These are phyloP conservation scores for Trifolium repens DNA, from an alignment of 306 rosid species.

Conservation along the genomic window DNA sequence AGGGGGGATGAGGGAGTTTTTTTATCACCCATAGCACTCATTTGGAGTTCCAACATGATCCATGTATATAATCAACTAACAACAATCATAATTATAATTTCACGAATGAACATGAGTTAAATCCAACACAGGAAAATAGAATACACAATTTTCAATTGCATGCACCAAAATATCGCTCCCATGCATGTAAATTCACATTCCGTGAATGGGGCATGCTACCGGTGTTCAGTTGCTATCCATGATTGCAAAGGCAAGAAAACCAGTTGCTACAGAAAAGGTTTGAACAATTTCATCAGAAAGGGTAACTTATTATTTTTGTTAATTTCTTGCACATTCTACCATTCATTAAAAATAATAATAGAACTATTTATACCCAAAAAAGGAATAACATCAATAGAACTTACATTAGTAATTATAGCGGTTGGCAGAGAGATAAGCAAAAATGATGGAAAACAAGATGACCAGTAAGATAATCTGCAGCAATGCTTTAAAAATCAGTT, in stretches of 20 bases:
- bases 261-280: conserved; percentile 13
- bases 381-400: conserved; percentile 30
- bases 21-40: neutral
- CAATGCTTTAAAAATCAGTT: conserved; percentile 35
- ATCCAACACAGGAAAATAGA: conserved; percentile 31
- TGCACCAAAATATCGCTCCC: conserved; percentile 21
- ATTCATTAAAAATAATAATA: neutral
- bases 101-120: neutral
- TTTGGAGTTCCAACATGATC: conserved; percentile 7
- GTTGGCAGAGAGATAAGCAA: conserved; percentile 62
- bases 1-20: neutral
- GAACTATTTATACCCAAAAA: neutral
- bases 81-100: conserved; percentile 9
- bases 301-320: conserved; percentile 9
- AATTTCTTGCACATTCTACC: conserved; percentile 13
- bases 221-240: conserved; percentile 11
- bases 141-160: conserved; percentile 23
- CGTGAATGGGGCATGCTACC: neutral
- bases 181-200: conserved; percentile 22
- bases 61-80: conserved; percentile 5
- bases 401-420: conserved; percentile 55
- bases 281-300: conserved; percentile 21
- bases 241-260: conserved; percentile 9
- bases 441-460: conserved; percentile 57
- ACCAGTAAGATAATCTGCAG: conserved; percentile 69